Base-by-base conservation (phyloP, 768 basidiomycete species). In the Mrakia hoshinonis region DNA sequence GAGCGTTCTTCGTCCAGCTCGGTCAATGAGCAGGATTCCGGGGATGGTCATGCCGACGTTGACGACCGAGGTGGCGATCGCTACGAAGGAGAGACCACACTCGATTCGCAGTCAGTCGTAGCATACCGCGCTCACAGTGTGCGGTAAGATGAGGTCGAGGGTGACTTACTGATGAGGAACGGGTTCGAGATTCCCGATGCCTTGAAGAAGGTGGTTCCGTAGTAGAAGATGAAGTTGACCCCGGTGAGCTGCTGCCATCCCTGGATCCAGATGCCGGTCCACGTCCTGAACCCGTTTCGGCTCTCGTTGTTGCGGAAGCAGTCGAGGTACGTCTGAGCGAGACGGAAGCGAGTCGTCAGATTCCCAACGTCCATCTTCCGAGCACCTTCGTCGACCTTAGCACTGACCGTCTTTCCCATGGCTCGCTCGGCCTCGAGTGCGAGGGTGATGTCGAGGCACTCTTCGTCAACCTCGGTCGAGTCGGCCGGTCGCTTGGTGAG, bases 201-300 rank as follows among this genome's bases (percentile, higher is more conserved):
- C 67, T 82, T 68, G 81, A 88, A 87, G 85, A 88, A 88, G 6
- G 85, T 83, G 0, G 87, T 87, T 47, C 55, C 68, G 58, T 69
- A 69, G 58, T 69, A 69, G 48, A 69, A 69, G 58, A 69, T 46
- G 58, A 69, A 69, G 61, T 62, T 62, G 38, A 66, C 87, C 74
- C 89, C 78, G 12, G 90, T 51, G 13, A 67, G 66, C 46, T 67
- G 66, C 49, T 67, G 67, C 36, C 24, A 68, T 74, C 82, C 85
- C 77, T 94, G 91, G 74, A 93, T 74, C 78, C 86, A 85, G 75
- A 90, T 89, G 75, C 92, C 92, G 43, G 89, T 87, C 77, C 88
- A 82, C n/a, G 89, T 91, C 71, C 90, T 86, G 77, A 87, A 85
- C 52, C 84, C 76, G 75, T 89, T 90, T 75, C 86, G 83, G 79